Evolutionary conservation across 1,139 yeast genomes (phyloP).

Genomic region (Kodamaea alishanica): DNA sequence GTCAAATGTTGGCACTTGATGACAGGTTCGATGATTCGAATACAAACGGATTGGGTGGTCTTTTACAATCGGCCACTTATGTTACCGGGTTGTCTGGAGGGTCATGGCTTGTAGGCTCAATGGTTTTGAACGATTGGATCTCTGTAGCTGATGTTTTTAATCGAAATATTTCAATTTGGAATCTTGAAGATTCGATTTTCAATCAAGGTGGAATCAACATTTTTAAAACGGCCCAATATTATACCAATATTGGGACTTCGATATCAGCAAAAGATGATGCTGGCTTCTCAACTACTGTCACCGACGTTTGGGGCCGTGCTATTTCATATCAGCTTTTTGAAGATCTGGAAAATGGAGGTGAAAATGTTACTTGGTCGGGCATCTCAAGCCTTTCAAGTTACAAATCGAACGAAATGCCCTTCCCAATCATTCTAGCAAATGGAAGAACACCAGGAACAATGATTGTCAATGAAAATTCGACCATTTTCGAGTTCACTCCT

Average conservation of each 20-base stretch:
- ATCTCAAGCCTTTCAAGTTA: constrained; percentile 28
- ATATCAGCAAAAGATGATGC: constrained; percentile 32
- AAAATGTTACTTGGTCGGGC: constrained; percentile 38
- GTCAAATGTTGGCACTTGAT: constrained; percentile 37
- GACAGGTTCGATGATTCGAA: constrained; percentile 25
- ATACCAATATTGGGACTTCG: constrained; percentile 26
- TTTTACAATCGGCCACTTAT: constrained; percentile 38
- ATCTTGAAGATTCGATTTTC: constrained; percentile 38
- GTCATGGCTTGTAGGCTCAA: constrained; percentile 40
- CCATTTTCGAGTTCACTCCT: constrained; percentile 41
- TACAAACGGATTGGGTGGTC: constrained; percentile 35
- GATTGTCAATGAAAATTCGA: constrained; percentile 36
- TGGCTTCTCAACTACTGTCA: constrained; percentile 36
- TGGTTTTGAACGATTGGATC: constrained; percentile 38
- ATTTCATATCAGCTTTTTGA: constrained; percentile 36
- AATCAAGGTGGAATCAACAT: constrained; percentile 38
- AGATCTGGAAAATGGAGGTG: constrained; percentile 22
- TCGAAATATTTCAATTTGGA: constrained; percentile 32
- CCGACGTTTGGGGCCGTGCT: constrained; percentile 47
- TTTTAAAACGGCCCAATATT: constrained; percentile 32
- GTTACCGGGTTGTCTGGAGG: constrained; percentile 45
- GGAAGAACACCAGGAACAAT: constrained; percentile 37
- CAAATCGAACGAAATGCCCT: constrained; percentile 37
- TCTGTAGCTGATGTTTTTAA: constrained; percentile 33
- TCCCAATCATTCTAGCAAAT: constrained; percentile 38